Base-by-base conservation (phyloP, 106 monocot species). In the Agapanthus africanus region DNA sequence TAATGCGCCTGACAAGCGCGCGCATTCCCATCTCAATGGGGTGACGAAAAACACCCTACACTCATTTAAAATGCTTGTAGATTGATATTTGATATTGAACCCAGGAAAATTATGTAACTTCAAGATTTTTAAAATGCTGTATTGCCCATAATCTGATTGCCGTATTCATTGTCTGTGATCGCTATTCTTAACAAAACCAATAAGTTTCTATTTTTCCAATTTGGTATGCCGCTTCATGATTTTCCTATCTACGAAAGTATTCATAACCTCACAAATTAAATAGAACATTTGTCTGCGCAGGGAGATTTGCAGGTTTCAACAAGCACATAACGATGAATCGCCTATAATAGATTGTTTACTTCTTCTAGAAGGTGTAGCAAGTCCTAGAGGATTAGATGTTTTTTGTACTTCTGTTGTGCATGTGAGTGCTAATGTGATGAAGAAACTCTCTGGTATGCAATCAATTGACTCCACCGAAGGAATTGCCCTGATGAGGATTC, bases 361-460 rank as follows among this genome's bases (percentile, higher is more conserved):
- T 65, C 59, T 92, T 56, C 37, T 85, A 49, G 92, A 92, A 63
- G 82, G 80, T 21, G 35, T 60, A 19, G 82, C 76, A 10, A 54
- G 25, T 51, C 72, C 73, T 4, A 57, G 50, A 38, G 72, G 40
- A 51, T 70, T 76, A 2, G 26, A 38, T 52, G 57, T 67, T 21
- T 59, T 62, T 27, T 75, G 77, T 65, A 32, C 37, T 67, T 70
- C 64, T 26, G 72, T 91, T 65, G 67, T 95, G 74, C 65, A 77
- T 62, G 85, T 90, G 66, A 88, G 80, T 61, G 21, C 79, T 9
- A 65, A 33, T 49, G 95, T 95, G 73, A 88, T 95, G 84, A 95
- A 91, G 84, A 95, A 91, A 66, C 72, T 91, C 11, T 77, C 91
- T 33, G 91, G 91, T 11, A 72, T 95, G 78, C 81, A 91, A 66